Evolutionary conservation across 1,284 basidiomycete species (phyloP).

Genomic region (Phellopilus nigrolimitatus): DNA sequence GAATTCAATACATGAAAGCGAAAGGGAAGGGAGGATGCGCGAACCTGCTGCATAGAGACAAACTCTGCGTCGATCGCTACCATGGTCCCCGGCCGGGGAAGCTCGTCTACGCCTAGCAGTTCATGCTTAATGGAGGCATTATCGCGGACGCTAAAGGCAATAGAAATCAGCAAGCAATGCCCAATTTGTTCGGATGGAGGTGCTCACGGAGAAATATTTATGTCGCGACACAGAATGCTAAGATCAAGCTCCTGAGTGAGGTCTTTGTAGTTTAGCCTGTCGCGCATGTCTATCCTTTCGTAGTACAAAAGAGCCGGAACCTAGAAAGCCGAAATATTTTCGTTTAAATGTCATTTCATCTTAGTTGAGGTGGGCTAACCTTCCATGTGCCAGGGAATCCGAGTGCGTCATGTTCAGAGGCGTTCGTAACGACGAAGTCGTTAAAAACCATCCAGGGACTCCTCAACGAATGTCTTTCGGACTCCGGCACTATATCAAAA

Average conservation of each 20-base stretch:
- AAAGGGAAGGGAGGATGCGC: constrained; percentile 14
- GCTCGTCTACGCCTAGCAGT: constrained; percentile 65
- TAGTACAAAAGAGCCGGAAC: constrained; percentile 86
- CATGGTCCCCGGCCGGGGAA: constrained; percentile 82
- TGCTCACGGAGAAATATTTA: constrained; percentile 76
- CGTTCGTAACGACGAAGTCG: constrained; percentile 87
- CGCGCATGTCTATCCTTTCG: constrained; percentile 66
- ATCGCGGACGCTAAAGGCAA: constrained; percentile 63
- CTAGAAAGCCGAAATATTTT: constrained; percentile 35
- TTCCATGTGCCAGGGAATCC: constrained; percentile 92
- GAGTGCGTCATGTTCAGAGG: constrained; percentile 82
- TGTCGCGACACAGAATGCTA: constrained; percentile 79
- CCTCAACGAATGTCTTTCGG: constrained; percentile 40
- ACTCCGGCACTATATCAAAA: constrained; percentile 55
- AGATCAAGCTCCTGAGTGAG: constrained; percentile 70
- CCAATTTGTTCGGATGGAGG: neutral
- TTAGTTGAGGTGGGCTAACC: constrained; percentile 37
- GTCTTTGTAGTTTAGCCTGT: constrained; percentile 56
- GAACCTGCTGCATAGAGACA: constrained; percentile 88
- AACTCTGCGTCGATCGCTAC: constrained; percentile 98
- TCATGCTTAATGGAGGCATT: constrained; percentile 73
- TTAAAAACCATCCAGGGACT: constrained; percentile 95
- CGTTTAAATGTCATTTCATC: constrained; percentile 4
- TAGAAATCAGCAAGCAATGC: neutral
- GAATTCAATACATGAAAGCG: neutral